These are phyloP conservation scores for Nothophoma quercina DNA, from an alignment of 2,329 filamentous ascomycete species.

Conservation along the genomic window DNA sequence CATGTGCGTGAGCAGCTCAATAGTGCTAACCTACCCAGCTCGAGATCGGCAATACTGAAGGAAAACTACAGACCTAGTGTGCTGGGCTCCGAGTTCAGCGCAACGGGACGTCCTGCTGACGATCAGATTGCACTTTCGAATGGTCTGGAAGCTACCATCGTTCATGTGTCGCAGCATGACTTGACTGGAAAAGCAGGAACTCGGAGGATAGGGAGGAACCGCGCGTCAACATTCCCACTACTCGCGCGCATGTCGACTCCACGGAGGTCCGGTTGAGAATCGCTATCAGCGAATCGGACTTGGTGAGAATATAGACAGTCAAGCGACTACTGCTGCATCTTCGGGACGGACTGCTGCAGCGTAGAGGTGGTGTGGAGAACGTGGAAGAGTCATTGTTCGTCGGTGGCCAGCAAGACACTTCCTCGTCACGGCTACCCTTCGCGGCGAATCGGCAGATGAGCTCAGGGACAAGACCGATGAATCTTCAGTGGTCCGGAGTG, in stretches of 20 bases:
- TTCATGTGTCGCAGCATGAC: background rate
- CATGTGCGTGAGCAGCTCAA: no score
- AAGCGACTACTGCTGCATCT: constrained; percentile 7
- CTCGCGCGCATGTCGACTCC: constrained; percentile 3
- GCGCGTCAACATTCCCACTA: constrained; percentile 5
- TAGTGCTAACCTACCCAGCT: background rate
- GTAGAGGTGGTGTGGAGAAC: constrained; percentile 11
- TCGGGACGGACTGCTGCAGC: background rate
- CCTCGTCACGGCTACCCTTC: constrained; percentile 4
- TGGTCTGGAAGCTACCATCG: background rate
- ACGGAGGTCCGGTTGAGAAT: constrained; percentile 4
- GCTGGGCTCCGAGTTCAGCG: background rate
- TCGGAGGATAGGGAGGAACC: background rate
- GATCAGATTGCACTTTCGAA: background rate
- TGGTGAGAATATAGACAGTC: background rate
- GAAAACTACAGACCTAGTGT: background rate
- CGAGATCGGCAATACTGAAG: background rate
- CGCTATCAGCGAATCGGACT: constrained; percentile 7
- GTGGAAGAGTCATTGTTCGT: background rate
- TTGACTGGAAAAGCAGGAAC: background rate
- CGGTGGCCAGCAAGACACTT: background rate
- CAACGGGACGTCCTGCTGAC: background rate
- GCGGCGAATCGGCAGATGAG: constrained; percentile 2
- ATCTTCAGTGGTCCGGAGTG: background rate
- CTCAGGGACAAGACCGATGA: background rate